These are phyloP conservation scores for Penicillium sp. DNA, from an alignment of 2,329 filamentous ascomycete species.

Conservation along the genomic window DNA sequence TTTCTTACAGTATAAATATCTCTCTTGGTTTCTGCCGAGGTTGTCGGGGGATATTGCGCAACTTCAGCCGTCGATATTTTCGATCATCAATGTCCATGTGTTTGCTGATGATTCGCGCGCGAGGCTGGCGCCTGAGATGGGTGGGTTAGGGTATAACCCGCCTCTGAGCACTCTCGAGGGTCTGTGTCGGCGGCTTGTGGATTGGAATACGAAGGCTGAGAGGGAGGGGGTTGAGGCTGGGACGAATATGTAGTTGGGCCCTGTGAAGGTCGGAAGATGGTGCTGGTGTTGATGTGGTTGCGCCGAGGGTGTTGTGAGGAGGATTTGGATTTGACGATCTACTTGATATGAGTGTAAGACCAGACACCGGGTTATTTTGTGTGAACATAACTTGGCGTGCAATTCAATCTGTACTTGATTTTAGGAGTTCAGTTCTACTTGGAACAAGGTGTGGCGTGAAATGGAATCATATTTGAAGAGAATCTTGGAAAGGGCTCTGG, in stretches of 20 bases:
- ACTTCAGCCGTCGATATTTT: slow-evolving; percentile 29
- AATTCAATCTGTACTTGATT: neutral
- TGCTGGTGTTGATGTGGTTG: slow-evolving; percentile 15
- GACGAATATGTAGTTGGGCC: slow-evolving; percentile 5
- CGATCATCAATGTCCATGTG: slow-evolving; percentile 23
- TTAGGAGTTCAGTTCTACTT: neutral
- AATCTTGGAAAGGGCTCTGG: neutral
- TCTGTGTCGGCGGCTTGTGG: slow-evolving; percentile 26
- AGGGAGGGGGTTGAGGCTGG: slow-evolving; percentile 7
- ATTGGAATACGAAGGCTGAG: slow-evolving; percentile 27
- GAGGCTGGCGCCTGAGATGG: slow-evolving; percentile 19
- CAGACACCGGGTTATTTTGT: too few relatives aligned
- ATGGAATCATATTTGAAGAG: neutral
- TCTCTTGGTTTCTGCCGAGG: slow-evolving; percentile 19
- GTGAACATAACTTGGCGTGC: neutral
- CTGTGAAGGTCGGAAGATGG: slow-evolving; percentile 13
- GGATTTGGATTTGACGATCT: neutral
- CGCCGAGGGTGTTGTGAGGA: slow-evolving; percentile 13
- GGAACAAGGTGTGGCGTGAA: neutral
- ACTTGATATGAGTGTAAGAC: neutral
- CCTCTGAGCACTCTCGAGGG: slow-evolving; percentile 28
- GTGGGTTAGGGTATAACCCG: slow-evolving; percentile 29
- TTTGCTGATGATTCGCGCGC: slow-evolving; percentile 27
- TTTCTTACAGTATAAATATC: slow-evolving; percentile 22
- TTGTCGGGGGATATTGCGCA: slow-evolving; percentile 22